phyloP scores from a whole-genome alignment of 2,329 filamentous ascomycete species.

The Aureobasidium melanogenum region DNA sequence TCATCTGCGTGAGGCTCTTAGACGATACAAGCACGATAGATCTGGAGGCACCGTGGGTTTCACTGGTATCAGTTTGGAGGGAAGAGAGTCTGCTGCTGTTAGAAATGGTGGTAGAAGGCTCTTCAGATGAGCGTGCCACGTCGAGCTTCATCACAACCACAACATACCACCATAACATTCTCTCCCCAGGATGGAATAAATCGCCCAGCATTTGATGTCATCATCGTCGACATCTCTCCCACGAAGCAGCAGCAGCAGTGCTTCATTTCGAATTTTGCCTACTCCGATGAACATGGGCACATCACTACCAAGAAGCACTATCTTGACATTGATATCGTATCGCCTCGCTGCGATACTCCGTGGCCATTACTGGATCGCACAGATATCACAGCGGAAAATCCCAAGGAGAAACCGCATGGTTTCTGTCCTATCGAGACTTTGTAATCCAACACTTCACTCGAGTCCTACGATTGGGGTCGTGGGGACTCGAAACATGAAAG shows the following conservation, averaged over 20 bases:
- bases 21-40: conserved; percentile 55
- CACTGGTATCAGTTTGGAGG: conserved; percentile 41
- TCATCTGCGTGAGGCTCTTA: conserved; percentile 63
- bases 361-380: background rate
- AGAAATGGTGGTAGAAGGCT: conserved; percentile 37
- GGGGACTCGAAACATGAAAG: background rate
- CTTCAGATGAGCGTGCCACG: conserved; percentile 29
- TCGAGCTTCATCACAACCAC: background rate
- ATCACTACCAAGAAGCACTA: background rate
- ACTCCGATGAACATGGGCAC: background rate
- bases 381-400: background rate
- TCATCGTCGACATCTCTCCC: background rate
- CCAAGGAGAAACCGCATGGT: background rate
- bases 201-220: no score
- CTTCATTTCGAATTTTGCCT: fast-evolving
- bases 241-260: background rate
- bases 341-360: background rate
- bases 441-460: background rate
- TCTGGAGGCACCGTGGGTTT: conserved; percentile 53
- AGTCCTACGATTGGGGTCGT: background rate
- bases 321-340: background rate
- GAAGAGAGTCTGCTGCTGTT: conserved; percentile 35
- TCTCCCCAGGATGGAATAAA: no score
- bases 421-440: no score
- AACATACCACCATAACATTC: background rate